Percentiles rank a stretch among this genome's conserved stretches.
phyloP scores from a whole-genome alignment of 1,139 yeast genomes.

The Pneumocystis oryctolagi region DNA sequence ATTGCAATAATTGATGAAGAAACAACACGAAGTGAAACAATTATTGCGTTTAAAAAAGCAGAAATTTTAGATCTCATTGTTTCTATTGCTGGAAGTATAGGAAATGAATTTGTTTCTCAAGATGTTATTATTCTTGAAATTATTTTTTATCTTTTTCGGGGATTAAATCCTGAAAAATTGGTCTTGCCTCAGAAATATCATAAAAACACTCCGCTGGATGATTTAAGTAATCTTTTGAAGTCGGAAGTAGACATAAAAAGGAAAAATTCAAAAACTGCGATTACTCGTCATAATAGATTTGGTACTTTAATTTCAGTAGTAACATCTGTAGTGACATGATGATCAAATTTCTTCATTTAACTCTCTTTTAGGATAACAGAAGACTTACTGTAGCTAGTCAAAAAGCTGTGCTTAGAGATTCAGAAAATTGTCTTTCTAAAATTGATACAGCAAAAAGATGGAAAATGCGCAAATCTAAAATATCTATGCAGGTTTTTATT shows the following conservation, averaged over 20 bases:
- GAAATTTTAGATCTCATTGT: conserved; percentile 57
- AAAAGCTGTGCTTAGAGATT: conserved; percentile 37
- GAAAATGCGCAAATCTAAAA: conserved; percentile 25
- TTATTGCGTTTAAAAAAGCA: conserved; percentile 46
- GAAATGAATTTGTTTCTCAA: conserved; percentile 48
- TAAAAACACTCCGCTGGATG: conserved; percentile 10
- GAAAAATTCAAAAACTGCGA: conserved; percentile 17
- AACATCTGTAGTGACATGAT: conserved; percentile 23
- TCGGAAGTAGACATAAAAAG: conserved; percentile 43
- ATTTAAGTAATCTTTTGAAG: conserved; percentile 38
- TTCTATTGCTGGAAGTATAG: conserved; percentile 53
- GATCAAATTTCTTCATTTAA: background rate
- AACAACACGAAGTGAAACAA: conserved; percentile 45
- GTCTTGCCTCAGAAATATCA: conserved; percentile 11
- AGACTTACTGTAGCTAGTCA: conserved; percentile 67
- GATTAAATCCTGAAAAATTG: conserved; percentile 32
- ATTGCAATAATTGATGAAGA: conserved; percentile 67
- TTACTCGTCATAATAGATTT: conserved; percentile 71
- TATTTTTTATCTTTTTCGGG: conserved; percentile 45
- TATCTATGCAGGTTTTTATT: background rate
- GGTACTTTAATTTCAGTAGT: conserved; percentile 71
- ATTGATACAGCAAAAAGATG: conserved; percentile 57
- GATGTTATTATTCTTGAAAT: conserved; percentile 58
- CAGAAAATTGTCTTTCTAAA: conserved; percentile 37
- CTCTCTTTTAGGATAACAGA: conserved; percentile 29